Evolutionary conservation across 2,329 filamentous ascomycete genomes (phyloP).

Genomic region (Gnomoniopsis sp.): DNA sequence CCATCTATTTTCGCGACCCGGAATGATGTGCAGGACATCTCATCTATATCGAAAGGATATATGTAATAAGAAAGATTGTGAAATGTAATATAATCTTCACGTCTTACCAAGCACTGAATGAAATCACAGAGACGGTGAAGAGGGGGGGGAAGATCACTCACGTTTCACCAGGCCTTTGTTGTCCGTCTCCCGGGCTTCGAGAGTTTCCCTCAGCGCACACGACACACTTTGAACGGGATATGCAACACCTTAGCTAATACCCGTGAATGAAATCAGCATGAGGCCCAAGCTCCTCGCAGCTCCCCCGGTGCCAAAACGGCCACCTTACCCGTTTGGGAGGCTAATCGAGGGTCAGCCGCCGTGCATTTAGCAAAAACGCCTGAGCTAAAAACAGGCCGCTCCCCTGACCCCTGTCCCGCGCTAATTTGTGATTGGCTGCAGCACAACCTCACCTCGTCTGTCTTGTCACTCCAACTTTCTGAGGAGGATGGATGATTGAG

Average conservation of each 20-base stretch:
- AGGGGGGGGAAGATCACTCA: not conserved
- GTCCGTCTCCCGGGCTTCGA: not conserved
- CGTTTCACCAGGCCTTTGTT: conserved; percentile 8
- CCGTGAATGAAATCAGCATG: not conserved
- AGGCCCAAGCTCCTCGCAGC: not conserved
- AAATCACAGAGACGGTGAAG: too few species aligned
- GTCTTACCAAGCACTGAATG: not conserved
- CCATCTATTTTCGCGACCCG: too few species aligned
- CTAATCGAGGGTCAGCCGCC: not conserved
- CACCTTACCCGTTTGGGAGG: conserved; percentile 5
- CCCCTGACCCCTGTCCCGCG: not conserved
- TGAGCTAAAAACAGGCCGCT: not conserved
- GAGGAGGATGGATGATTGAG: not conserved
- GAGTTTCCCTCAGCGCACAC: not conserved
- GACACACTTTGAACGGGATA: not conserved
- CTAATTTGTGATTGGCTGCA: conserved; percentile 4
- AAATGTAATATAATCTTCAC: not conserved
- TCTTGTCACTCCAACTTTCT: conserved; percentile 2
- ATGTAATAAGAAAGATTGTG: not conserved
- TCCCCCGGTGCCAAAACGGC: not conserved
- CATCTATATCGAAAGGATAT: not conserved
- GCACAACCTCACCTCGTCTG: conserved; percentile 2
- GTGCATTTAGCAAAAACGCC: not conserved
- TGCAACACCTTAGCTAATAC: not conserved
- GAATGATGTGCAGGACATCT: not conserved